Evolutionary conservation across 192 early-diverging fungal species (phyloP).

Genomic region (Powellomyces hirtus): DNA sequence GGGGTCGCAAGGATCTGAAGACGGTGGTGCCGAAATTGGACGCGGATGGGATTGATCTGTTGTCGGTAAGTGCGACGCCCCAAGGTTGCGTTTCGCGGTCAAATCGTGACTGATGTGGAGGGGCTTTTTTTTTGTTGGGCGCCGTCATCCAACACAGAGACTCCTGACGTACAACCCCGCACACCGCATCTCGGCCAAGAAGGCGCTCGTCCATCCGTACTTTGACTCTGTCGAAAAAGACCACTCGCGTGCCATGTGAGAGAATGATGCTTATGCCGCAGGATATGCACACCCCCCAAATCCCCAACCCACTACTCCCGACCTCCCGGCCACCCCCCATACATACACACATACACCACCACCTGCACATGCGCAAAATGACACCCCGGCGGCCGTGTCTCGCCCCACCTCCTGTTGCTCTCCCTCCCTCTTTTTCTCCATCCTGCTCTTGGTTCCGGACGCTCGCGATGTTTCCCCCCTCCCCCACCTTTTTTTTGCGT

Average conservation of each 20-base stretch:
- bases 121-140: not conserved
- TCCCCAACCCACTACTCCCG: no score
- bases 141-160: slow-evolving; percentile 30
- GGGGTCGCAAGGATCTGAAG: slow-evolving; percentile 54
- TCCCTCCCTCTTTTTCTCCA: no score
- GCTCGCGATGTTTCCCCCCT: no score
- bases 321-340: no score
- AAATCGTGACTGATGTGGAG: not conserved
- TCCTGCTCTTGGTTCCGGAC: no score
- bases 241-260: slow-evolving; percentile 4
- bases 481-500: no score
- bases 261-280: no score
- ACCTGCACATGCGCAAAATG: no score
- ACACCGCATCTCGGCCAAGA: slow-evolving; percentile 79
- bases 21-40: slow-evolving; percentile 54
- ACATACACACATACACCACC: no score
- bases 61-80: slow-evolving; percentile 37
- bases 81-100: not conserved
- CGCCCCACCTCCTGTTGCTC: no score
- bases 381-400: no score
- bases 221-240: slow-evolving; percentile 45
- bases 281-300: no score
- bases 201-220: slow-evolving; percentile 78
- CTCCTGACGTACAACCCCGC: slow-evolving; percentile 77
- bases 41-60: slow-evolving; percentile 67